These are phyloP conservation scores for Populus pruinosa DNA, from an alignment of 345 rosid genomes.

Conservation along the genomic window DNA sequence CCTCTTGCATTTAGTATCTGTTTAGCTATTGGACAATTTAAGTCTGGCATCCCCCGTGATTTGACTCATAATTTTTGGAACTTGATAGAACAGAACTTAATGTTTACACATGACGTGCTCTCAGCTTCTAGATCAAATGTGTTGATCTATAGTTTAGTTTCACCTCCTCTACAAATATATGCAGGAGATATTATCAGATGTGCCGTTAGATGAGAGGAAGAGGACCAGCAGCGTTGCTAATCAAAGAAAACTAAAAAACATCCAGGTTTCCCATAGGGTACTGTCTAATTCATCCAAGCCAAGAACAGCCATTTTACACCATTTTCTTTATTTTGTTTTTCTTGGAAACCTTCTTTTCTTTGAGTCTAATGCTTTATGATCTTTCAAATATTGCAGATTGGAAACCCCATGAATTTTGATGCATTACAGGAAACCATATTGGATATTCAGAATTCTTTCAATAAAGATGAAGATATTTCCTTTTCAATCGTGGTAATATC, in stretches of 20 bases:
- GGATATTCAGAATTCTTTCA: conserved; percentile 48
- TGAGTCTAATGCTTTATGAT: conserved; percentile 8
- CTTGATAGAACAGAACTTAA: not conserved
- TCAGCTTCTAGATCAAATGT: conserved; percentile 10
- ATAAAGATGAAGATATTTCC: conserved; percentile 52
- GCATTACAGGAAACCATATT: conserved; percentile 60
- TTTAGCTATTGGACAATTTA: not conserved
- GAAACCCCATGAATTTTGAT: conserved; percentile 81
- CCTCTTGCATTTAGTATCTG: not conserved
- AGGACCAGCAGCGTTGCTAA: conserved; percentile 34
- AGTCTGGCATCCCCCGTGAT: not conserved
- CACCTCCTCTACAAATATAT: not conserved
- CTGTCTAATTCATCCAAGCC: conserved; percentile 3
- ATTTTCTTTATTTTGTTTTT: not conserved
- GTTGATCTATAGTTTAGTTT: conserved; percentile 3
- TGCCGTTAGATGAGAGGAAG: conserved; percentile 70
- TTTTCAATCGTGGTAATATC: conserved; percentile 78
- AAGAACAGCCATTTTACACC: not conserved
- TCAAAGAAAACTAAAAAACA: conserved; percentile 51
- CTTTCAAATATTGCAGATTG: conserved; percentile 49
- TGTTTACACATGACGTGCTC: not conserved
- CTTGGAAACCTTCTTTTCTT: conserved; percentile 2
- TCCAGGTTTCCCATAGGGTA: conserved; percentile 71
- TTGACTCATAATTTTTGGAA: not conserved
- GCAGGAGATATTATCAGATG: conserved; percentile 93